Evolutionary conservation across 2,329 filamentous ascomycete genomes (phyloP), one percentile per base, ranked within the genome.

Genomic region (Aspergillus fischeri): DNA sequence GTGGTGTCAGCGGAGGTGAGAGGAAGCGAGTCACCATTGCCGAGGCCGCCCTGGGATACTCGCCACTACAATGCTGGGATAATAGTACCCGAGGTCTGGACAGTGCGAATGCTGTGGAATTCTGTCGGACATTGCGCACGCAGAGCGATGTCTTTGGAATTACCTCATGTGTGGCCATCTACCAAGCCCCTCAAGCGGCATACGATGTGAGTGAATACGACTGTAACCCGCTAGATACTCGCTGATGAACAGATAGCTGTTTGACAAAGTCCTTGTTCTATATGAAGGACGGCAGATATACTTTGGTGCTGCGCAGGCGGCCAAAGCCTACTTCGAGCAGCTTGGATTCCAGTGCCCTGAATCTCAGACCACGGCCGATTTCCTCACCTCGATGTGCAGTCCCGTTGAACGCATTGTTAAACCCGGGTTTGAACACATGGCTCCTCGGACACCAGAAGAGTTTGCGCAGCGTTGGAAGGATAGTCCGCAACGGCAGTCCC

Each of bases 201-300:
- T 65, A 66, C 6, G 60, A 65, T 41, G 61, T 57, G 32, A 32
- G 58, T 32, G 21, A 21, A 45, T 8, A 47, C 11, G 4, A 10
- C 11, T 11, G 10, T 11, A 27, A 29, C 5, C 28, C 8, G 20
- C 17, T 14, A 53, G 7, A 9, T 2, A 10, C 10, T 27, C 4
- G 27, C n/a, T 49, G 21, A n/a, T 5, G 5, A 6, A 17, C 2
- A 9, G 0, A 11, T 20, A 59, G 52, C 70, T 83, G 10, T 90
- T 91, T 60, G 87, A 91, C 70, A 90, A 89, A 67, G 83, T 83
- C 0, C 78, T 82, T 0, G 83, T 91, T 0, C 76, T 91, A 0
- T 89, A 90, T 65, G 86, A 90, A 62, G 88, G 88, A 1, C 80
- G 85, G 0, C 82, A 90, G 65, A 90, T 92, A 63, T 92, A 84